A percentile compares a stretch with the other conserved stretches of the same genome.
phyloP scores from a whole-genome alignment of 2,329 filamentous ascomycete genomes.

The Claviceps maximensis region DNA sequence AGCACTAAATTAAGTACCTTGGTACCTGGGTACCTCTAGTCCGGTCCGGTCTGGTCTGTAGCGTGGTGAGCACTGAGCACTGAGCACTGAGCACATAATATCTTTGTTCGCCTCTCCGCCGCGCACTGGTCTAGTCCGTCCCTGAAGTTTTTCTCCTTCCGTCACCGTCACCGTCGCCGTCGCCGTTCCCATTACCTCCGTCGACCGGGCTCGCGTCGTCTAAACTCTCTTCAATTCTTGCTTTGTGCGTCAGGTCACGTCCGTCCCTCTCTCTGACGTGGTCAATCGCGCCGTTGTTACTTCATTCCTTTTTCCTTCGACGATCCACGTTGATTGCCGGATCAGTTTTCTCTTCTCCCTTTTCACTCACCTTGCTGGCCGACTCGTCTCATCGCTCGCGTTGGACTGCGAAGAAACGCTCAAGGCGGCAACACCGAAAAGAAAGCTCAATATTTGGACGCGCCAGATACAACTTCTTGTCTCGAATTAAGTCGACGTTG shows the following conservation, averaged over 20 bases:
- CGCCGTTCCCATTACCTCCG: not conserved
- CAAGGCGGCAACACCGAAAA: not conserved
- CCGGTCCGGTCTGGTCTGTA: not conserved
- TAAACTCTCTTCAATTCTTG: conserved; percentile 13
- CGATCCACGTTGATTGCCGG: conserved; percentile 5
- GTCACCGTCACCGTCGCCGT: conserved; percentile 1
- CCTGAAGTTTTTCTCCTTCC: not conserved
- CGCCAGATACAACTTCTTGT: not conserved
- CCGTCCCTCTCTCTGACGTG: conserved; percentile 7
- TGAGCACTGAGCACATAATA: not conserved
- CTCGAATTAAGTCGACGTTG: conserved; percentile 14
- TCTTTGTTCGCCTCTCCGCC: conserved; percentile 1
- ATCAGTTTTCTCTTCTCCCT: not conserved
- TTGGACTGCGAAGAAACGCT: not conserved
- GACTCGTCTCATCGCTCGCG: not conserved
- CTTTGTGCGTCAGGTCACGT: conserved; percentile 9
- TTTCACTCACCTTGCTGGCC: not conserved
- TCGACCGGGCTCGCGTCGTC: conserved; percentile 4
- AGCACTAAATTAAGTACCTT: too few species aligned
- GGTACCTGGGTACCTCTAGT: too few species aligned
- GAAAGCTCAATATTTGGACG: not conserved
- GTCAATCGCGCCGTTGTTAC: not conserved
- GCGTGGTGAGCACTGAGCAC: not conserved
- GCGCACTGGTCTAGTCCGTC: too few species aligned
- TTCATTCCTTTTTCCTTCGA: conserved; percentile 6